These are phyloP conservation scores for Pseudopyricularia cyperi DNA, from an alignment of 2,329 filamentous ascomycete genomes.

Conservation along the genomic window DNA sequence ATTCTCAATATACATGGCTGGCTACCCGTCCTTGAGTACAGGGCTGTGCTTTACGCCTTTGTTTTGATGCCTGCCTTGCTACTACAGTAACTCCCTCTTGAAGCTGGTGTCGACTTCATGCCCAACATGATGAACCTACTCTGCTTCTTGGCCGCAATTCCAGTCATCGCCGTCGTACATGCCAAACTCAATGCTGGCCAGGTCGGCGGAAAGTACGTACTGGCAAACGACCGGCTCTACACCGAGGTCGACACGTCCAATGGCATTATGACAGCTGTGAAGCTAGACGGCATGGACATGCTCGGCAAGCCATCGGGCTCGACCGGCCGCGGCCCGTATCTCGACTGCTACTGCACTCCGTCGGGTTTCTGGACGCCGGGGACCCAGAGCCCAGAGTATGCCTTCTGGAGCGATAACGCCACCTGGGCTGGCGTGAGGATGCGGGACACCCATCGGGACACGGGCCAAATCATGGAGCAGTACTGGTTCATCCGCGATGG, in stretches of 20 bases:
- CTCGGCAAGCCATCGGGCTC: conserved; percentile 1
- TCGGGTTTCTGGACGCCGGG: conserved; percentile 45
- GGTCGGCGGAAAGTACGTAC: conserved; percentile 10
- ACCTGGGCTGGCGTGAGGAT: conserved; percentile 46
- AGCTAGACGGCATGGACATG: conserved; percentile 12
- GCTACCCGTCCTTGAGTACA: not conserved
- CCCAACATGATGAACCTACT: not conserved
- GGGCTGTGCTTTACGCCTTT: too few species aligned
- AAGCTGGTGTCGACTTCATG: not conserved
- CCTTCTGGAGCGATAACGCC: conserved; percentile 35
- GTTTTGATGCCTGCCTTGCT: too few species aligned
- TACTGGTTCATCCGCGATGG: conserved; percentile 52
- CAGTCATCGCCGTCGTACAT: not conserved
- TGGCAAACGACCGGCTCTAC: conserved; percentile 15
- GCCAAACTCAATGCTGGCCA: conserved; percentile 11
- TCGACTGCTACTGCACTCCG: conserved; percentile 51
- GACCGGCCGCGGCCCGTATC: conserved; percentile 7
- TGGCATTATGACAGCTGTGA: conserved; percentile 13
- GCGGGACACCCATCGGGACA: conserved; percentile 43
- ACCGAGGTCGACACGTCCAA: conserved; percentile 14
- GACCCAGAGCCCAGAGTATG: conserved; percentile 31
- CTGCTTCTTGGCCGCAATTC: not conserved
- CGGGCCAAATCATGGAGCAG: conserved; percentile 46
- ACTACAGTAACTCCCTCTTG: not conserved
- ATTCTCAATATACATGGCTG: not conserved